phyloP scores from a whole-genome alignment of 768 basidiomycete genomes.

The Pleurotus platypus region DNA sequence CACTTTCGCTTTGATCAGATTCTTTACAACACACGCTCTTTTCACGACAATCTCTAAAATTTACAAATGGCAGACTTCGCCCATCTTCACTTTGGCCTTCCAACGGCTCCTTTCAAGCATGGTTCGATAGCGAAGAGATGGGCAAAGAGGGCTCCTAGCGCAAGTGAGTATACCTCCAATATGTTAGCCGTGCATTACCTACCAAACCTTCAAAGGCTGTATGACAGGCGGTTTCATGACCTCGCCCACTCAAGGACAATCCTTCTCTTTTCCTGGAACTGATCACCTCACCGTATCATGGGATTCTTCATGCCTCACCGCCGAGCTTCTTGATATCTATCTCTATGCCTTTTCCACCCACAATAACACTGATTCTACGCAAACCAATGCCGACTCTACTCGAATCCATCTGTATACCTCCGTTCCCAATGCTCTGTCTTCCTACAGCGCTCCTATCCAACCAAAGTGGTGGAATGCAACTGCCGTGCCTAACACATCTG shows the following conservation, averaged over 20 bases:
- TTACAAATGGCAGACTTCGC: background rate
- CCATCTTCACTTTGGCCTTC: constrained; percentile 3
- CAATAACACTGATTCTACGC: background rate
- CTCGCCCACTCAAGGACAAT: constrained; percentile 43
- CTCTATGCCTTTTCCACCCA: constrained; percentile 49
- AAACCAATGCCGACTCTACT: constrained; percentile 12
- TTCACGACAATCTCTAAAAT: too few species aligned
- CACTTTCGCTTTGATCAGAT: too few species aligned
- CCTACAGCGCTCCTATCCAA: constrained; percentile 44
- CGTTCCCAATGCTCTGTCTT: constrained; percentile 45
- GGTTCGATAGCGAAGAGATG: background rate
- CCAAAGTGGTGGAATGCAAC: constrained; percentile 60
- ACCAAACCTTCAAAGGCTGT: constrained; percentile 34
- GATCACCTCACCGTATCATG: constrained; percentile 56
- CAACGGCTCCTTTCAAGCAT: background rate
- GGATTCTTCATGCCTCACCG: constrained; percentile 56
- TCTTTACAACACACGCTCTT: too few species aligned
- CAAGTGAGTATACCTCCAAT: too few species aligned
- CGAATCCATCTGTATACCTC: constrained; percentile 56
- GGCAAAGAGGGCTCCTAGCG: background rate
- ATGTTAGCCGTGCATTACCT: too few species aligned
- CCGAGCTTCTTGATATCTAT: constrained; percentile 60
- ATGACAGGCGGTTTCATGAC: constrained; percentile 59
- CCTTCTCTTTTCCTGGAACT: constrained; percentile 35
- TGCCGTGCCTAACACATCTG: constrained; percentile 14